Conservation (phyloP, 768 basidiomycete species). For the Ephemerocybe angulata region DNA sequence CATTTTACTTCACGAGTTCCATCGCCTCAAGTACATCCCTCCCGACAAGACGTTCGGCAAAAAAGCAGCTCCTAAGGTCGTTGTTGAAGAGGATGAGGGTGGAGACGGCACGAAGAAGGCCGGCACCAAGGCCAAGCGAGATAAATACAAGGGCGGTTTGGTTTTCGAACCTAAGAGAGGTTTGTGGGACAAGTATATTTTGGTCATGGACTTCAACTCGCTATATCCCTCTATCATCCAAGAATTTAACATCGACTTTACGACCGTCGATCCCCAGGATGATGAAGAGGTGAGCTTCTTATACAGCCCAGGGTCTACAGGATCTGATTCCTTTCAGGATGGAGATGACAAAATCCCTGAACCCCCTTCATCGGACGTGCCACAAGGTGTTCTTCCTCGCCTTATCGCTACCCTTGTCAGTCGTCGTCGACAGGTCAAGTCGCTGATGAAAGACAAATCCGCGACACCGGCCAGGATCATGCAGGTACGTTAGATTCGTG, state of each 20-base stretch:
- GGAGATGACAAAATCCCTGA: conserved; percentile 89
- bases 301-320: neutral
- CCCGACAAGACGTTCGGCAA: conserved; percentile 92
- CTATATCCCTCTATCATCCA: conserved; percentile 99
- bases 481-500: too few relatives aligned
- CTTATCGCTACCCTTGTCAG: conserved; percentile 96
- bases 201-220: conserved; percentile 99
- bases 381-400: conserved; percentile 90
- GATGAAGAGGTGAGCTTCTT: conserved; percentile 47
- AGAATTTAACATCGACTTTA: conserved; percentile 99
- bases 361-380: conserved; percentile 64
- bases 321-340: conserved; percentile 21
- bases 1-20: conserved; percentile 97
- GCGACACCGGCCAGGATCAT: conserved; percentile 70
- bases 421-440: conserved; percentile 86
- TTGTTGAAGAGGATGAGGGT: conserved; percentile 55
- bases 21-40: conserved; percentile 91
- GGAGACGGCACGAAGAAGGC: conserved; percentile 39
- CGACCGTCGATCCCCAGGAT: conserved; percentile 78
- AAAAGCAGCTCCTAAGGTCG: conserved; percentile 49
- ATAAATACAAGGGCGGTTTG: conserved; percentile 98
- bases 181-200: conserved; percentile 92
- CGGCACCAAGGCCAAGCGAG: conserved; percentile 68
- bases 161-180: conserved; percentile 96
- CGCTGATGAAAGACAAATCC: conserved; percentile 86